Base-by-base conservation (phyloP, 805 yeast genomes). In the Starmera amethionina region DNA sequence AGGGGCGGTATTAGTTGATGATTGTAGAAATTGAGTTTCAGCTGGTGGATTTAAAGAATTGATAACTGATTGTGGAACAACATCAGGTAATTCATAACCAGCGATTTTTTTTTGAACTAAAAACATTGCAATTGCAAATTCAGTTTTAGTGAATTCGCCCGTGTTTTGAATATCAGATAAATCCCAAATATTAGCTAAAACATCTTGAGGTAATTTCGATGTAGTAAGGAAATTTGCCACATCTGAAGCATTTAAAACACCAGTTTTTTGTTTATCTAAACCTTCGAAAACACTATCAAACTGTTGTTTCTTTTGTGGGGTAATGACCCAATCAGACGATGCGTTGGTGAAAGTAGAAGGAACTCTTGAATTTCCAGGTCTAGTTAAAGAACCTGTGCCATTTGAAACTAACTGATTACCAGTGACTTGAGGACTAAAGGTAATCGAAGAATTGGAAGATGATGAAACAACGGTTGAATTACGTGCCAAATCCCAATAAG, bases 51-150 rank as follows among this genome's bases (percentile, higher is more conserved):
- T 14, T 11, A 66, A 58, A 13, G 64, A 52, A 34, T 57, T 59
- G 37, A 77, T 54, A 49, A 89, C 65, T 22, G 76, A 69, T 15
- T 73, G 73, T 3, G 96, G 96, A 18, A 88, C 75, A 12, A 79
- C 72, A 42, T 76, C 76, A 3, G 98, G 97, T 47, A 93, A 68
- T 25, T 74, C 78, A 31, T 67, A 68, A 15, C 97, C 97, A 2
- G 83, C 72, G 43, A 89, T 68, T 52, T 75, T 82, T 60, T 82
- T 84, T 62, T 88, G 94, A 8, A 93, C 93, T 48, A 93, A 72
- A 56, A 81, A 90, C 86, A 93, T 82, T 14, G 97, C 97, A 55
- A 93, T 81, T 3, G 94, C 79, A 59, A 93, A 93, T 59, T 93
- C 98, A 47, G 76, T 69, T 52, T 73, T 77, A 37, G 85, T 72